These are phyloP conservation scores for Metarhizium anisopliae DNA, from an alignment of 2,329 filamentous ascomycete genomes.

Conservation along the genomic window DNA sequence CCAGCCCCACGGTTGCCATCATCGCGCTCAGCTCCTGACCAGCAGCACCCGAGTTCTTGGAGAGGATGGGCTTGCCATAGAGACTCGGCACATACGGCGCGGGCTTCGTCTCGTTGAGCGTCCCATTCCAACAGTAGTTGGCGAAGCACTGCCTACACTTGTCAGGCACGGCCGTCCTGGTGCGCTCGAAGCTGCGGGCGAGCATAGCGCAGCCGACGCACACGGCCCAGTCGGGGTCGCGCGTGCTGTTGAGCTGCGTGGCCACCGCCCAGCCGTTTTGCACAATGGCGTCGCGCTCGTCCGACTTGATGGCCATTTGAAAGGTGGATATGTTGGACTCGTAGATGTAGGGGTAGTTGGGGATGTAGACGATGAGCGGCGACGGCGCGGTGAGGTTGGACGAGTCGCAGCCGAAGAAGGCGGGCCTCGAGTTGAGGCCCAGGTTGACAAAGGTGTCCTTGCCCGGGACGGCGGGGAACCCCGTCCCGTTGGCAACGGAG, in stretches of 20 bases:
- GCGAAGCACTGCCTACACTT: slow-evolving; percentile 70
- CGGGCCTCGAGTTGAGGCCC: slow-evolving; percentile 48
- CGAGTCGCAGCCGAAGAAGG: slow-evolving; percentile 58
- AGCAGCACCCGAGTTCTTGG: slow-evolving; percentile 13
- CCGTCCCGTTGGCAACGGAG: slow-evolving; percentile 41
- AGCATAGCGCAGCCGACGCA: slow-evolving; percentile 88
- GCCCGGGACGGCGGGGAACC: slow-evolving; percentile 51
- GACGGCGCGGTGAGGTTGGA: slow-evolving; percentile 40
- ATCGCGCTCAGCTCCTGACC: neutral
- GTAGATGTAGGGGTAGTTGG: slow-evolving; percentile 65
- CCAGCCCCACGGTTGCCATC: slow-evolving; percentile 7
- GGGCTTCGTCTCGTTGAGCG: slow-evolving; percentile 25
- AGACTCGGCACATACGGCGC: slow-evolving; percentile 23
- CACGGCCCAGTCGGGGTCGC: slow-evolving; percentile 65
- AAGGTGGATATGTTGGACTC: slow-evolving; percentile 76
- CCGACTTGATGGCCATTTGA: slow-evolving; percentile 51
- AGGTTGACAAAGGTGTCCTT: slow-evolving; percentile 46
- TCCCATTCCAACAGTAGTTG: slow-evolving; percentile 92
- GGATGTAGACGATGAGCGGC: slow-evolving; percentile 79
- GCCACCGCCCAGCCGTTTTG: slow-evolving; percentile 77
- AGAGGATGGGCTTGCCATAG: slow-evolving; percentile 16
- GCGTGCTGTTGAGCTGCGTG: slow-evolving; percentile 72
- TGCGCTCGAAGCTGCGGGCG: slow-evolving; percentile 64
- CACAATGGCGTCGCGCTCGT: slow-evolving; percentile 70
- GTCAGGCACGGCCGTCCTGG: slow-evolving; percentile 56